Base-by-base conservation (phyloP, 2,329 filamentous ascomycete genomes). In the Aspergillus proliferans region DNA sequence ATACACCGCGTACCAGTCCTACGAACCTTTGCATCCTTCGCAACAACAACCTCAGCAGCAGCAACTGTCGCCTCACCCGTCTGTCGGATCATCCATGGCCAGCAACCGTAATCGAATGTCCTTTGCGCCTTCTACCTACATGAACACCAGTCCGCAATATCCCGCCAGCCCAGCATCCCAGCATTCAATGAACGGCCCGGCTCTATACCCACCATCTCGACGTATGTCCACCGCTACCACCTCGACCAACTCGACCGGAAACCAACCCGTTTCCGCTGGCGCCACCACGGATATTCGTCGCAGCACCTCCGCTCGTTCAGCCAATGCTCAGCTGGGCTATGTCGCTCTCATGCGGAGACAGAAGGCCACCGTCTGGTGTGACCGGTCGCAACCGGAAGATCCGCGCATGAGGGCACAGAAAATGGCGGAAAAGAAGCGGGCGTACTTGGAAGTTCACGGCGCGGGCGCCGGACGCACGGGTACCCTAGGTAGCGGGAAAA, bases 341-440 rank as follows among this genome's bases (percentile, higher is more conserved):
- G 93, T 98, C 46, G 91, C 93, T 33, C 79, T 96, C n/a, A 85
- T 98, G 73, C 84, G 93, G 54, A 92, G 91, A 68, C 93, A 98
- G 71, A 97, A 97, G 69, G 93, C 90, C 28, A 98, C 93, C 0
- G 93, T 98, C 4, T 98, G 93, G 93, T 96, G 91, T 74, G 93
- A 97, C 66, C 86, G 91, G 47, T 82, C 92, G 8, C 93, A 98
- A 68, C 84, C 88, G 53, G 90, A 97, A 70, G 93, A 98, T 66
- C 88, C 92, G 0, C 81, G 89, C 45, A 74, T 93, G 49, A 74
- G 86, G 3, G 90, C 89, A 24, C 86, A 91, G 62, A 90, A 95
- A 68, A 82, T 87, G 50, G 86, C 87, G 34, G 93, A 91, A 50
- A 95, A 93, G 75, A 84, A 88, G 74, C 80, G 90, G 44, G 93